Conservation (phyloP, 1,284 basidiomycete species). For the Exobasidium rhododendri region DNA sequence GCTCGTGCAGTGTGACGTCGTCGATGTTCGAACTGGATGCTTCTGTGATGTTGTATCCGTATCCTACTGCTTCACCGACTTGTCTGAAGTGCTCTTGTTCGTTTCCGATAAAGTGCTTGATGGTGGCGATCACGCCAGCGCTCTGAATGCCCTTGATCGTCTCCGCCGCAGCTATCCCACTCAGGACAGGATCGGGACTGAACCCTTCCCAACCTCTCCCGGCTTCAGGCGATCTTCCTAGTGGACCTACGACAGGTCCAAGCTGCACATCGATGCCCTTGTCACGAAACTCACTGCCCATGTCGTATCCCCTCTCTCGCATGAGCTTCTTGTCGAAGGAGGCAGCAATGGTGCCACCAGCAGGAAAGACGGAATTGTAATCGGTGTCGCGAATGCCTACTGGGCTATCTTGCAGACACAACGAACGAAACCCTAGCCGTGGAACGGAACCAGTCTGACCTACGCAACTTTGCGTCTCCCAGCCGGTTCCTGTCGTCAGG, state of each 20-base stretch:
- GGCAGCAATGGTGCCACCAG: conserved; percentile 69
- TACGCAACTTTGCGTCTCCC: conserved; percentile 47
- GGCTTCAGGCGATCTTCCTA: conserved; percentile 61
- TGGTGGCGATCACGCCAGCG: conserved; percentile 48
- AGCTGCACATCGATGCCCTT: conserved; percentile 75
- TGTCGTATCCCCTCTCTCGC: conserved; percentile 67
- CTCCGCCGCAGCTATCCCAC: conserved; percentile 40
- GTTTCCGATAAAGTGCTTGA: conserved; percentile 56
- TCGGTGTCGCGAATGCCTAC: conserved; percentile 62
- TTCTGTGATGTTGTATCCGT: conserved; percentile 14
- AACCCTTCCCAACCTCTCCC: conserved; percentile 77
- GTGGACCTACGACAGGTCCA: conserved; percentile 54
- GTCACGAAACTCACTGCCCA: conserved; percentile 73
- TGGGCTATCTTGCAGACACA: conserved; percentile 64
- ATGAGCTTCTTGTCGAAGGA: conserved; percentile 71
- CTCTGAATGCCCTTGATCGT: conserved; percentile 44
- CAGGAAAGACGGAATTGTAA: conserved; percentile 62
- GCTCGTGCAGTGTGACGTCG: conserved; percentile 67
- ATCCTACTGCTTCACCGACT: background rate
- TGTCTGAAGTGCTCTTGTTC: conserved; percentile 52
- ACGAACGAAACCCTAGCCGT: conserved; percentile 64
- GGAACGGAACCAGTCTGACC: conserved; percentile 57
- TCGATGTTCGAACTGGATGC: conserved; percentile 63
- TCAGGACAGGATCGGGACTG: conserved; percentile 44
- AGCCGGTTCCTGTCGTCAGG: conserved; percentile 57